Evolutionary conservation across 805 yeast species (phyloP).

Genomic region (Nadsonia fulvescens): DNA sequence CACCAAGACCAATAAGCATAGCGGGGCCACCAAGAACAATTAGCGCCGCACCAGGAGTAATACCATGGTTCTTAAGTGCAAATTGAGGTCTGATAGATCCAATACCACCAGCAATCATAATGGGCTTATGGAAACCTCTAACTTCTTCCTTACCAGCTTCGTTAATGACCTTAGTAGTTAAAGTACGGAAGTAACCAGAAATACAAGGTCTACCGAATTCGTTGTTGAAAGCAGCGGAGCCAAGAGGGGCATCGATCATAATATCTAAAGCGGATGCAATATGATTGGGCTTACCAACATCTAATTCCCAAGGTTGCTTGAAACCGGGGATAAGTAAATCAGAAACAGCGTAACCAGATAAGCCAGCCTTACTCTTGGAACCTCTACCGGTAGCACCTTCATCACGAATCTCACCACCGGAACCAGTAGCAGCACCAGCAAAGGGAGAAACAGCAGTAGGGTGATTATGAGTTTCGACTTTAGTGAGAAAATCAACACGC

Average conservation of each 20-base stretch:
- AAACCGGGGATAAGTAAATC: conserved; percentile 75
- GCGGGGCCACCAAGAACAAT: conserved; percentile 95
- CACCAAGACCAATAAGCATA: conserved; percentile 96
- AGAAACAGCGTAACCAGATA: conserved; percentile 81
- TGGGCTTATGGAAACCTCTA: conserved; percentile 97
- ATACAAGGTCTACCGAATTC: conserved; percentile 98
- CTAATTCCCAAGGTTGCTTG: conserved; percentile 88
- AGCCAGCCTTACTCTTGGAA: conserved; percentile 90
- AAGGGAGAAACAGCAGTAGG: conserved; percentile 99
- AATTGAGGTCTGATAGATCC: conserved; percentile 91
- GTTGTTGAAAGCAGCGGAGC: conserved; percentile 95
- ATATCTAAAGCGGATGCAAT: conserved; percentile 86
- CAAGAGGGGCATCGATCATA: conserved; percentile 94
- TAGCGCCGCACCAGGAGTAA: conserved; percentile 80
- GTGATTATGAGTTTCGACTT: conserved; percentile 97
- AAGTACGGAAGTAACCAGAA: conserved; percentile 89
- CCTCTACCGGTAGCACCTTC: conserved; percentile 99
- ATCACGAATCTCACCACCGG: conserved; percentile 99
- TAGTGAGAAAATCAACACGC: conserved; percentile 71
- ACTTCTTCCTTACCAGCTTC: conserved; percentile 47
- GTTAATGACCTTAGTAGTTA: conserved; percentile 60
- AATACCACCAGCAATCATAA: conserved; percentile 98
- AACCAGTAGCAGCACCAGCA: conserved; percentile 99
- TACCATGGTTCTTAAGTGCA: conserved; percentile 70
- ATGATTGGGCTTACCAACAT: conserved; percentile 80